Percentiles rank a stretch among this genome's conserved stretches.
Conservation (phyloP, 306 rosid genomes). For the Rosa multiflora region DNA sequence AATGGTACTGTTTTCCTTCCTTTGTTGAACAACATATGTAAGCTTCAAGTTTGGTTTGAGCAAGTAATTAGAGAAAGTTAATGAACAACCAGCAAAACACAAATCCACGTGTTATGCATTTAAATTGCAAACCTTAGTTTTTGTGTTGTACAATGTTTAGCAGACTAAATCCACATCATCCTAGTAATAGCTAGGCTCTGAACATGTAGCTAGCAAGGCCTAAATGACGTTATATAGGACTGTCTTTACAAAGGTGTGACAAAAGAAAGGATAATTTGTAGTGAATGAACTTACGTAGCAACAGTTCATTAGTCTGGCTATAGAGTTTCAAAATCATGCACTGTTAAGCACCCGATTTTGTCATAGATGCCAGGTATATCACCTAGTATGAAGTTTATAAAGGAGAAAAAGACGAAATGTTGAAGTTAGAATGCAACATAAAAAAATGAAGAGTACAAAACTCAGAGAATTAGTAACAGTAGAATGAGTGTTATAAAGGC, state of each 20-base stretch:
- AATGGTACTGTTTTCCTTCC: background rate
- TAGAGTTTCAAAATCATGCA: constrained; percentile 81
- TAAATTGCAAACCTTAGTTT: no score
- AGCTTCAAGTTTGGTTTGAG: background rate
- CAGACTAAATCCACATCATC: background rate
- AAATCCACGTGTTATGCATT: no score
- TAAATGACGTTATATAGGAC: background rate
- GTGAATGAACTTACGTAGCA: constrained; percentile 32
- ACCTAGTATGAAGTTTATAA: constrained; percentile 43
- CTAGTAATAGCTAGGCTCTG: background rate
- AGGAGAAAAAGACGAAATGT: constrained; percentile 7
- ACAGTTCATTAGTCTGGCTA: constrained; percentile 42
- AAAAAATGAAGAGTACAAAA: background rate
- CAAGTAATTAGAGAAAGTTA: background rate
- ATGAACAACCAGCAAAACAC: no score
- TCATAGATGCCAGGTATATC: constrained; percentile 75
- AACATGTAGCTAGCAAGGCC: background rate
- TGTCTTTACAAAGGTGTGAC: background rate
- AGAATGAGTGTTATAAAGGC: background rate
- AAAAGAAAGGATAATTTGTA: background rate
- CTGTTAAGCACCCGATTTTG: constrained; percentile 75
- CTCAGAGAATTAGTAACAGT: background rate
- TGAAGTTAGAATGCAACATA: background rate
- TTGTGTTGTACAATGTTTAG: background rate
- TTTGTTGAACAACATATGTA: background rate